Percentiles rank a stretch among this genome's conserved stretches.
These are phyloP conservation scores for Diplosphaera chodatii DNA, from an alignment of 139 green algal species.

Conservation along the genomic window DNA sequence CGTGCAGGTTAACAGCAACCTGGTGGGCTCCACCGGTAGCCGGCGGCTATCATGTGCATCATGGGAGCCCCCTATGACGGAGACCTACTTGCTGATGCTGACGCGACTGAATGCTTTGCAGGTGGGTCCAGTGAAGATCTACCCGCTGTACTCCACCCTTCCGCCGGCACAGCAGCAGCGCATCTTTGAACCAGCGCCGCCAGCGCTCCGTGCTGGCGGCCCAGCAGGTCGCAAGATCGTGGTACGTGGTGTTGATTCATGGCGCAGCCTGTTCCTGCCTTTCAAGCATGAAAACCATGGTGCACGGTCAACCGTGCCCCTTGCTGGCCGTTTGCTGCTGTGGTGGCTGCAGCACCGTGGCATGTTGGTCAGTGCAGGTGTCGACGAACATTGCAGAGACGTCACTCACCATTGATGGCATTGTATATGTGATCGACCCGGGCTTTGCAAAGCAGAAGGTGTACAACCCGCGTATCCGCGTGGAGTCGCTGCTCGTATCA, in stretches of 20 bases:
- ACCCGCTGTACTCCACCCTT: conserved; percentile 95
- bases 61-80: no score
- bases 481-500: conserved; percentile 96
- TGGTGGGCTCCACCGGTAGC: no score
- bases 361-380: conserved; percentile 39
- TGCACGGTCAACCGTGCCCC: no score
- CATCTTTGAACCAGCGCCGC: conserved; percentile 89
- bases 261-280: no score
- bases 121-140: conserved; percentile 87
- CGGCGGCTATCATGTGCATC: no score
- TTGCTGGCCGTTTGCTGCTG: no score
- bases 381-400: conserved; percentile 99
- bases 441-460: conserved; percentile 98
- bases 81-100: no score
- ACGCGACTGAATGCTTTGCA: conserved; percentile 14
- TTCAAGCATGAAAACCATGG: no score
- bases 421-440: conserved; percentile 98
- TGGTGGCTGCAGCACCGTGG: no score
- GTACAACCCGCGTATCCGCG: conserved; percentile 96
- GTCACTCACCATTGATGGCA: conserved; percentile 98
- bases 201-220: conserved; percentile 44
- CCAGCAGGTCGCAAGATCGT: conserved; percentile 93
- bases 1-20: no score
- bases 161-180: conserved; percentile 92
- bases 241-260: no score